Evolutionary conservation across 805 yeast species (phyloP).

Genomic region (Candida berthetii): DNA sequence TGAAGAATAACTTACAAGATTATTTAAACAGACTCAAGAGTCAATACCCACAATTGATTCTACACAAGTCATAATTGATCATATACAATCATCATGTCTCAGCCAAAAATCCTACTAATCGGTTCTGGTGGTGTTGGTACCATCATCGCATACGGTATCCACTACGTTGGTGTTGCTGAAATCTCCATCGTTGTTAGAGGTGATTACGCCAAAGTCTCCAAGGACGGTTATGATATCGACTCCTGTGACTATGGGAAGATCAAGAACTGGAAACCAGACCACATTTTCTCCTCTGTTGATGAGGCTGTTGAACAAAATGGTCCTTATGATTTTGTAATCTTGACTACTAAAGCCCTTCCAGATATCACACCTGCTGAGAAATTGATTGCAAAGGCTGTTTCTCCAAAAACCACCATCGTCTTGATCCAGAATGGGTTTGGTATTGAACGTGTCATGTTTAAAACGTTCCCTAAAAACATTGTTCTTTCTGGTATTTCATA

Average conservation of each 20-base stretch:
- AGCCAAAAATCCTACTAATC: slow-evolving; percentile 45
- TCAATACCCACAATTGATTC: no score
- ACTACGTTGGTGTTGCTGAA: slow-evolving; percentile 36
- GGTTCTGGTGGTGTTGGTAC: slow-evolving; percentile 91
- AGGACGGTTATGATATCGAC: slow-evolving; percentile 51
- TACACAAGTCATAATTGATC: no score
- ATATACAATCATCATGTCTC: no score
- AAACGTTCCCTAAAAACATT: slow-evolving; percentile 39
- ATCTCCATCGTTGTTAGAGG: slow-evolving; percentile 64
- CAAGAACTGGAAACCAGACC: slow-evolving; percentile 51
- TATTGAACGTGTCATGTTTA: slow-evolving; percentile 48
- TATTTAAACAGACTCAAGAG: no score
- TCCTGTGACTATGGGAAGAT: slow-evolving; percentile 59
- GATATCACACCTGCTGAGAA: slow-evolving; percentile 54
- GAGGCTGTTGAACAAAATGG: slow-evolving; percentile 37
- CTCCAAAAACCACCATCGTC: slow-evolving; percentile 40
- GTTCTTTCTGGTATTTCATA: slow-evolving; percentile 59
- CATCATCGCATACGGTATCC: slow-evolving; percentile 61
- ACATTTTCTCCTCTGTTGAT: slow-evolving; percentile 35
- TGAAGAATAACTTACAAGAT: no score
- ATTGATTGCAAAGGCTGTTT: slow-evolving; percentile 42
- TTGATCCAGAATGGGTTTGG: slow-evolving; percentile 67
- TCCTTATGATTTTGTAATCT: slow-evolving; percentile 43
- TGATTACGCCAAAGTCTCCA: slow-evolving; percentile 46
- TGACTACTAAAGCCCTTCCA: slow-evolving; percentile 61